phyloP scores from a whole-genome alignment of 2,329 filamentous ascomycete species.

The Xylaria sp. region DNA sequence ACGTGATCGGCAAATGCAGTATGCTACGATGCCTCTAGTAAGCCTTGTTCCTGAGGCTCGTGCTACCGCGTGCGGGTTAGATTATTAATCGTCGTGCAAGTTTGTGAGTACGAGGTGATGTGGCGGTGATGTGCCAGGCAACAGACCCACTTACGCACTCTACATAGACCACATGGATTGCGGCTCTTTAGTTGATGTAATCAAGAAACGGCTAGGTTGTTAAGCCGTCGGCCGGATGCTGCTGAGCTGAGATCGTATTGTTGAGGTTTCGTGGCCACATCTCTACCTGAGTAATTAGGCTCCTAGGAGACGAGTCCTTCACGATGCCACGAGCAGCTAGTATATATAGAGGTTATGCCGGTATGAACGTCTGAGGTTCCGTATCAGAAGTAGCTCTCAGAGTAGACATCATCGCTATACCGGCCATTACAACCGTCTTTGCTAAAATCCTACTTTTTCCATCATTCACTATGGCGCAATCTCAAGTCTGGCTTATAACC shows the following conservation, averaged over 20 bases:
- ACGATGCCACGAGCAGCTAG: not conserved
- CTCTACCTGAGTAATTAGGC: not conserved
- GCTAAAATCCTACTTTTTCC: not conserved
- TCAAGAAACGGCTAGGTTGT: conserved; percentile 11
- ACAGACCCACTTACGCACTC: not conserved
- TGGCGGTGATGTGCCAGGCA: no score
- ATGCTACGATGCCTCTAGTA: not conserved
- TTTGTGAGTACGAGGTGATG: no score
- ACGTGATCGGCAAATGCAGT: no score
- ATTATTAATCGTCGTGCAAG: no score
- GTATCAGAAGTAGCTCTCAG: not conserved
- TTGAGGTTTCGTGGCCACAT: not conserved
- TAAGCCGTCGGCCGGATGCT: conserved; percentile 9
- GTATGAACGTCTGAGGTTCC: not conserved
- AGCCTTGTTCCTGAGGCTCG: not conserved
- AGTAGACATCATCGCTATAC: not conserved
- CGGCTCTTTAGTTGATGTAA: not conserved
- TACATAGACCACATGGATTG: no score
- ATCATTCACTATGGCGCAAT: conserved; percentile 28
- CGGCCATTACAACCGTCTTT: not conserved
- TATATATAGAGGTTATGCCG: not conserved
- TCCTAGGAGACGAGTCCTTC: not conserved
- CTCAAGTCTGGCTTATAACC: conserved; percentile 37
- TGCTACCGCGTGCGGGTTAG: no score
- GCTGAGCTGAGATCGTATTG: not conserved